phyloP scores from a whole-genome alignment of 495 filamentous ascomycete genomes.

The Hypoxylon lienhwacheense region DNA sequence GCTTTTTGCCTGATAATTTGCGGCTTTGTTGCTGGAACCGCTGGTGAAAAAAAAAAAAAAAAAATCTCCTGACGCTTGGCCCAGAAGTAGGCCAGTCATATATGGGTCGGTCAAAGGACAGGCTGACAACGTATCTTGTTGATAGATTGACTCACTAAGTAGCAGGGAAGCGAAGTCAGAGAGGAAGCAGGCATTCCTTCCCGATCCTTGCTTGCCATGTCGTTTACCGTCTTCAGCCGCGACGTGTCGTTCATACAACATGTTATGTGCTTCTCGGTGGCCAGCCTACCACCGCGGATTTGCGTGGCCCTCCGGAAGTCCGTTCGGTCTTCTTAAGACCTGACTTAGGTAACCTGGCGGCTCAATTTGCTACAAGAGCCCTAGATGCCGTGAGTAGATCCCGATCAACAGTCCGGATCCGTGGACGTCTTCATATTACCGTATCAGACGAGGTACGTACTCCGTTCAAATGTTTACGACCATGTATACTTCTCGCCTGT shows the following conservation, averaged over 20 bases:
- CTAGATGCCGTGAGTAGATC: constrained; percentile 14
- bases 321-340: constrained; percentile 18
- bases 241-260: constrained; percentile 9
- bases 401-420: constrained; percentile 11
- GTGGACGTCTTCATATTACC: not conserved
- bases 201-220: constrained; percentile 17
- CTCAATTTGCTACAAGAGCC: constrained; percentile 9
- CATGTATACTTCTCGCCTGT: not conserved
- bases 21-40: no score
- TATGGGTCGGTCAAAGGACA: no score
- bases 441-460: not conserved
- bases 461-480: no score
- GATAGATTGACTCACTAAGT: not conserved
- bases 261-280: constrained; percentile 28
- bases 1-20: no score
- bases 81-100: no score
- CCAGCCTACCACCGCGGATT: constrained; percentile 13
- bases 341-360: not conserved
- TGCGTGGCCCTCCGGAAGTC: constrained; percentile 26
- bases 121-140: no score
- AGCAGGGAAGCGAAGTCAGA: not conserved
- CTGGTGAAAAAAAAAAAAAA: no score
- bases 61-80: no score
- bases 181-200: constrained; percentile 4
- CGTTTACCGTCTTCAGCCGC: constrained; percentile 13